Conservation (phyloP, 805 yeast genomes). For the Schwanniomyces yamadae region DNA sequence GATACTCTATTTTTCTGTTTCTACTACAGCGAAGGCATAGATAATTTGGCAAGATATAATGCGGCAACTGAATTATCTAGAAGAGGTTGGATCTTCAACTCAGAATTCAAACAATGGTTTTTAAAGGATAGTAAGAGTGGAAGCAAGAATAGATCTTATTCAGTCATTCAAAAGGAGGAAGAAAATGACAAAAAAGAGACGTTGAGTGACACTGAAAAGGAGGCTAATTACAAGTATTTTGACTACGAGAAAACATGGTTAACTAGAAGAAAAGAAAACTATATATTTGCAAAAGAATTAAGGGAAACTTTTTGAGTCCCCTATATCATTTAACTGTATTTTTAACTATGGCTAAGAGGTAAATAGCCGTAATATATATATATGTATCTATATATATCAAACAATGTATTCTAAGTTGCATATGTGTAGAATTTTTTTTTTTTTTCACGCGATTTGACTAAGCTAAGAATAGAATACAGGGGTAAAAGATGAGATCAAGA, state of each 20-base stretch:
- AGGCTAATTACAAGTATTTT: conserved; percentile 70
- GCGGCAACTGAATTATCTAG: conserved; percentile 78
- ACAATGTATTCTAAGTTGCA: too few species aligned
- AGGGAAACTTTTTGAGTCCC: conserved; percentile 25
- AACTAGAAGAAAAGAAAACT: conserved; percentile 43
- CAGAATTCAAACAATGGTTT: conserved; percentile 77
- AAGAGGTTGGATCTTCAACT: conserved; percentile 82
- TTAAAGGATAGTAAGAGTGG: conserved; percentile 60
- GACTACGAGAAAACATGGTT: conserved; percentile 69
- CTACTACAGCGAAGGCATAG: conserved; percentile 61
- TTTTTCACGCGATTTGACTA: too few species aligned
- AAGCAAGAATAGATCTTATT: conserved; percentile 23
- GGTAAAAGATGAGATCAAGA: too few species aligned
- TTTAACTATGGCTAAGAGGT: too few species aligned
- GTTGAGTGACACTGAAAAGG: conserved; percentile 13
- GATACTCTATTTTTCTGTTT: conserved; percentile 92
- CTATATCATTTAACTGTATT: not conserved
- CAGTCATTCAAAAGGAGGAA: conserved; percentile 15
- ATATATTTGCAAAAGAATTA: conserved; percentile 28
- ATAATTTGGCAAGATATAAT: conserved; percentile 37
- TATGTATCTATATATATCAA: too few species aligned
- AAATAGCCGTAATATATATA: too few species aligned
- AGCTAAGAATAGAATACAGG: too few species aligned
- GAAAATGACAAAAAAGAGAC: conserved; percentile 15
- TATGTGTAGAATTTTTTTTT: too few species aligned